phyloP scores from a whole-genome alignment of 2,329 filamentous ascomycete genomes.

The Penicillium sp. region DNA sequence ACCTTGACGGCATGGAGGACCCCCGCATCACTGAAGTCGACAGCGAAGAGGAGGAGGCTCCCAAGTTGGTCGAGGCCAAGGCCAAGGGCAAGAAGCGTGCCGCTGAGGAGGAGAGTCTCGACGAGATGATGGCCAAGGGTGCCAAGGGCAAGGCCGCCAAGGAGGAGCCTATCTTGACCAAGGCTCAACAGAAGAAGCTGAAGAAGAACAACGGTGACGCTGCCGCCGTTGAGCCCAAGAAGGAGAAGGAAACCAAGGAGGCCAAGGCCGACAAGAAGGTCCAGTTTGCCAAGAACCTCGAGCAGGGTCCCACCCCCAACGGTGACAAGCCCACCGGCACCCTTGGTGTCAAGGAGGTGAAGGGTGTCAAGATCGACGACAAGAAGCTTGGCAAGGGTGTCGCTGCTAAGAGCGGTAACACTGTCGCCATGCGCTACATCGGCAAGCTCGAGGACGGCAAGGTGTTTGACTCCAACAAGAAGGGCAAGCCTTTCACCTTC shows the following conservation, averaged over 20 bases:
- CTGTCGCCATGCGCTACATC: conserved; percentile 92
- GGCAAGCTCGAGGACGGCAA: conserved; percentile 93
- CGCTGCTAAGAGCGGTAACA: conserved; percentile 82
- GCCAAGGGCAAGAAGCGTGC: conserved; percentile 74
- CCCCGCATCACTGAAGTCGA: conserved; percentile 80
- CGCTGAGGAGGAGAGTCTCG: conserved; percentile 68
- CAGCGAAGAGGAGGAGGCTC: conserved; percentile 62
- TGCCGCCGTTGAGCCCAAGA: conserved; percentile 54
- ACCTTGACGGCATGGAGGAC: conserved; percentile 70
- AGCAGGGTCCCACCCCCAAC: conserved; percentile 85
- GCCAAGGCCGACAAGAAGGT: conserved; percentile 82
- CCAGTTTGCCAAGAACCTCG: conserved; percentile 97
- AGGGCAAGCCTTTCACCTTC: conserved; percentile 95
- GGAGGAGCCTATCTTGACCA: conserved; percentile 69
- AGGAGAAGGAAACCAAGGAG: conserved; percentile 45
- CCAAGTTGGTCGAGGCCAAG: conserved; percentile 43
- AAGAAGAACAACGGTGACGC: conserved; percentile 99
- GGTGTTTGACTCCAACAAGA: conserved; percentile 98
- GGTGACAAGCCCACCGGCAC: conserved; percentile 50
- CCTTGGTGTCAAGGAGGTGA: conserved; percentile 68
- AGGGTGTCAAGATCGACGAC: conserved; percentile 91
- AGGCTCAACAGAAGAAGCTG: conserved; percentile 95
- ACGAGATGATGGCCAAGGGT: conserved; percentile 77
- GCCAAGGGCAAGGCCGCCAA: conserved; percentile 48
- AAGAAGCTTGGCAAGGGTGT: conserved; percentile 84